Conservation (phyloP, 2,329 filamentous ascomycete genomes). For the Stagonosporopsis cucurbitacearum region DNA sequence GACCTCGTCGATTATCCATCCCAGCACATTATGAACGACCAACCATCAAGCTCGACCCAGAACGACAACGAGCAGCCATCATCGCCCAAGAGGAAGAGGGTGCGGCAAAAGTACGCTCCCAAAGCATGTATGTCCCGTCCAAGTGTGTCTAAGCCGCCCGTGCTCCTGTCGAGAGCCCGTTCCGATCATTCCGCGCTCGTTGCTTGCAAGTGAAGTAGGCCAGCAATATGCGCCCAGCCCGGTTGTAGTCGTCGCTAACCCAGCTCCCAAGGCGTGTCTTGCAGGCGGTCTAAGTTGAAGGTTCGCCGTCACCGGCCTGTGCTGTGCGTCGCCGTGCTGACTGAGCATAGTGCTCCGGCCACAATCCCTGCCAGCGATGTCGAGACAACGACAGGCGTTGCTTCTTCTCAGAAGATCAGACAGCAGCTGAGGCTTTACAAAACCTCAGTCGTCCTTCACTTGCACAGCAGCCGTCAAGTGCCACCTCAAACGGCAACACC, state of each 20-base stretch:
- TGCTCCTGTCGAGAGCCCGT: constrained; percentile 5
- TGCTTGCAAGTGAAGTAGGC: constrained; percentile 5
- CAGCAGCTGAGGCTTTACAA: constrained; percentile 46
- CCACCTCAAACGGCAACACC: constrained; percentile 18
- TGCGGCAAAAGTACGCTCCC: constrained; percentile 45
- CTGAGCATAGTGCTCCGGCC: constrained; percentile 39
- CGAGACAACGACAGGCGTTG: constrained; percentile 44
- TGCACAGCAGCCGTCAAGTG: constrained; percentile 24
- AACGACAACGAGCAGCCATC: constrained; percentile 33
- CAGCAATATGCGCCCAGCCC: neutral
- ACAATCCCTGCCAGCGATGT: constrained; percentile 46
- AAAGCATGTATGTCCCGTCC: constrained; percentile 42
- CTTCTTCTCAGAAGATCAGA: constrained; percentile 49
- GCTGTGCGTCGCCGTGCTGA: constrained; percentile 6
- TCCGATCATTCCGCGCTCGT: constrained; percentile 31
- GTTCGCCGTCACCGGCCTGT: constrained; percentile 17
- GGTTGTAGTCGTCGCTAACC: constrained; percentile 21
- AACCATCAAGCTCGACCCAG: constrained; percentile 21
- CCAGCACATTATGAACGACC: constrained; percentile 35
- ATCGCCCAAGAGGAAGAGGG: constrained; percentile 47
- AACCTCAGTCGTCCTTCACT: constrained; percentile 44
- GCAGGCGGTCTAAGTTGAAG: constrained; percentile 47
- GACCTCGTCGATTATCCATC: constrained; percentile 14
- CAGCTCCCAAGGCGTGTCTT: constrained; percentile 38
- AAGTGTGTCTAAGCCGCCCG: neutral